phyloP scores from a whole-genome alignment of 2,329 filamentous ascomycete genomes.

The Talaromyces sp. region DNA sequence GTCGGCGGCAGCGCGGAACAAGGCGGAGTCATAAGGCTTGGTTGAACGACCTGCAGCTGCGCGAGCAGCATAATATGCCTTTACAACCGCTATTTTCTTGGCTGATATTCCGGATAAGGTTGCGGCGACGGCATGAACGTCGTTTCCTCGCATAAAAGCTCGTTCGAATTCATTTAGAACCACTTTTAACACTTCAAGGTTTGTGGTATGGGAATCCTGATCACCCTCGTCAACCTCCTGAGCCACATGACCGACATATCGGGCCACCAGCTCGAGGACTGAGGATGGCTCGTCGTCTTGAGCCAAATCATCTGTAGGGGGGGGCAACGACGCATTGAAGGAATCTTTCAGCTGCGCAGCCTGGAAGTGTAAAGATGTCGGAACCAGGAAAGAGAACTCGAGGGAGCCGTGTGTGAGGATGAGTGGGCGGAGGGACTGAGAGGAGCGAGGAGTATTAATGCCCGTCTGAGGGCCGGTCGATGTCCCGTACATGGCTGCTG shows the following conservation, averaged over 20 bases:
- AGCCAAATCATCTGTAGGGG: conserved; percentile 92
- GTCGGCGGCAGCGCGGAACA: conserved; percentile 82
- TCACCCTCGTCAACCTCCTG: conserved; percentile 87
- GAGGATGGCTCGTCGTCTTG: conserved; percentile 99
- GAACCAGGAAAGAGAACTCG: conserved; percentile 92
- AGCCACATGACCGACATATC: conserved; percentile 88
- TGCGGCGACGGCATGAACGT: conserved; percentile 86
- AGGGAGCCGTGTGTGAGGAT: conserved; percentile 89
- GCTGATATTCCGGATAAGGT: conserved; percentile 80
- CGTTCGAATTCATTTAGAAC: conserved; percentile 95
- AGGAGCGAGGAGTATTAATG: conserved; percentile 92
- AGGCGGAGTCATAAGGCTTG: conserved; percentile 86
- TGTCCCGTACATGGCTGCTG: conserved; percentile 69
- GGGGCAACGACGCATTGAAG: conserved; percentile 78
- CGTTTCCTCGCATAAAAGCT: conserved; percentile 88
- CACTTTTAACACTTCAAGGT: conserved; percentile 87
- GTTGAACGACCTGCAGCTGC: conserved; percentile 78
- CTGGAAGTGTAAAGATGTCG: conserved; percentile 92
- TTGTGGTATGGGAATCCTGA: conserved; percentile 80
- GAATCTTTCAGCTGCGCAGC: conserved; percentile 89
- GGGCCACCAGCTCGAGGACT: conserved; percentile 80
- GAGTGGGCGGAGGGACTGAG: conserved; percentile 84
- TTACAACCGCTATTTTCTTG: conserved; percentile 87
- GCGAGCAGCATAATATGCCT: conserved; percentile 87
- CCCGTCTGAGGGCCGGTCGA: conserved; percentile 82